phyloP scores from a whole-genome alignment of 352 stramenopile genomes.

The Globisporangium recalcitrans region DNA sequence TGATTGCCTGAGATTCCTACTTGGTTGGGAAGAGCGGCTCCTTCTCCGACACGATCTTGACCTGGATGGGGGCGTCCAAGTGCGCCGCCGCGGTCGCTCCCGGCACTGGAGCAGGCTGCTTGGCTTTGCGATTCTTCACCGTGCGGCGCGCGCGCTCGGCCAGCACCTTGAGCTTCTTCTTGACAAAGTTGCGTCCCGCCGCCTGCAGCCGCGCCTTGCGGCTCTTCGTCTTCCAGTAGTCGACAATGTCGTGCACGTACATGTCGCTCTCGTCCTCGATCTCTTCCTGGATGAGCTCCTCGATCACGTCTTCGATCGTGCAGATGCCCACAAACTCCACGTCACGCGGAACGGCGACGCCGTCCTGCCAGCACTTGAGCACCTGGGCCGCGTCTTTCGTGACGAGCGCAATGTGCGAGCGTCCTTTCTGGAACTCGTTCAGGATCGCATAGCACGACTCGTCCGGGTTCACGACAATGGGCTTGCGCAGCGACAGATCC shows the following conservation, averaged over 20 bases:
- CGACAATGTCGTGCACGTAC: conserved; percentile 52
- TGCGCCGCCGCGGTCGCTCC: neutral
- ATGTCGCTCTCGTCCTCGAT: conserved; percentile 89
- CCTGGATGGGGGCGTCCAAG: conserved; percentile 27
- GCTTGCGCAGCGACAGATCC: conserved; percentile 61
- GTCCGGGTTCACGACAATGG: conserved; percentile 77
- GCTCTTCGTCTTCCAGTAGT: conserved; percentile 46
- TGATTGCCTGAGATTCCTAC: neutral
- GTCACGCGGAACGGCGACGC: conserved; percentile 27
- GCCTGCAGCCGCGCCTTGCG: conserved; percentile 30
- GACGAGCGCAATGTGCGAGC: conserved; percentile 81
- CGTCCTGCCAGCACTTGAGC: conserved; percentile 48
- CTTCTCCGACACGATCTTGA: conserved; percentile 31
- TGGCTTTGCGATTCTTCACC: conserved; percentile 28
- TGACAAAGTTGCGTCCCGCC: conserved; percentile 33
- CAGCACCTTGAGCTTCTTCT: conserved; percentile 48
- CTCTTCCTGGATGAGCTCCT: conserved; percentile 87
- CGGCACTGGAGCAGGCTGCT: neutral
- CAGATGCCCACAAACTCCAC: conserved; percentile 82
- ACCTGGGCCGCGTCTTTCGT: conserved; percentile 49
- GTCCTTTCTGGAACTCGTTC: conserved; percentile 89
- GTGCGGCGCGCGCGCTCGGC: conserved; percentile 45
- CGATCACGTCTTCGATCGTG: conserved; percentile 90
- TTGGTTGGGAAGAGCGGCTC: conserved; percentile 20
- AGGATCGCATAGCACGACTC: conserved; percentile 86